These are phyloP conservation scores for Cladobotryum protrusum DNA, from an alignment of 2,329 filamentous ascomycete species.

Conservation along the genomic window DNA sequence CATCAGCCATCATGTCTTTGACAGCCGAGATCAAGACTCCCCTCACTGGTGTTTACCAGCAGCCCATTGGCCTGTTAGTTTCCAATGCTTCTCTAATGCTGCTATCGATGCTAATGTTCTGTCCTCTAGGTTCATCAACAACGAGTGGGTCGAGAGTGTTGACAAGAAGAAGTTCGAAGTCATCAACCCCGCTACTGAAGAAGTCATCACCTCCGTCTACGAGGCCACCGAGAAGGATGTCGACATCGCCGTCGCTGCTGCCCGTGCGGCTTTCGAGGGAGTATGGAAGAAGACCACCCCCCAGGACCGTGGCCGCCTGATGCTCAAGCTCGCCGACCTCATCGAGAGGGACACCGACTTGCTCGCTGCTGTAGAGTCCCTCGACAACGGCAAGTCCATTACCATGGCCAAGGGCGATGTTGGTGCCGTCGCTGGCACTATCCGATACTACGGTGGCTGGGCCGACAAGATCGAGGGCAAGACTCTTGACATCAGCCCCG, in stretches of 20 bases:
- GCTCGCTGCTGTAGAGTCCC: conserved; percentile 74
- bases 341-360: conserved; percentile 71
- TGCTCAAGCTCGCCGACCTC: conserved; percentile 74
- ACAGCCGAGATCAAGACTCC: conserved; percentile 63
- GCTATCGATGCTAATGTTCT: neutral
- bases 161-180: conserved; percentile 90
- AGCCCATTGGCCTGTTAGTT: conserved; percentile 56
- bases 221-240: conserved; percentile 87
- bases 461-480: conserved; percentile 89
- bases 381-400: conserved; percentile 84
- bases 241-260: conserved; percentile 73
- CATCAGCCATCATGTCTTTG: conserved; percentile 34
- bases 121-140: conserved; percentile 67
- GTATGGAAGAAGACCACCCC: conserved; percentile 64
- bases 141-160: conserved; percentile 72
- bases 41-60: conserved; percentile 51
- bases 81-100: neutral
- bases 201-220: conserved; percentile 74
- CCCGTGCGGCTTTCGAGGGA: conserved; percentile 78
- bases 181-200: conserved; percentile 81
- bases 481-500: conserved; percentile 70
- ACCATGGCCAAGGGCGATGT: conserved; percentile 72
- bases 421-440: conserved; percentile 56
- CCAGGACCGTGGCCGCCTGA: conserved; percentile 59
- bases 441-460: conserved; percentile 76